A percentile compares a stretch with the other conserved stretches of the same genome.
phyloP scores from a whole-genome alignment of 495 filamentous ascomycete species.

The Talaromyces thailandensis region DNA sequence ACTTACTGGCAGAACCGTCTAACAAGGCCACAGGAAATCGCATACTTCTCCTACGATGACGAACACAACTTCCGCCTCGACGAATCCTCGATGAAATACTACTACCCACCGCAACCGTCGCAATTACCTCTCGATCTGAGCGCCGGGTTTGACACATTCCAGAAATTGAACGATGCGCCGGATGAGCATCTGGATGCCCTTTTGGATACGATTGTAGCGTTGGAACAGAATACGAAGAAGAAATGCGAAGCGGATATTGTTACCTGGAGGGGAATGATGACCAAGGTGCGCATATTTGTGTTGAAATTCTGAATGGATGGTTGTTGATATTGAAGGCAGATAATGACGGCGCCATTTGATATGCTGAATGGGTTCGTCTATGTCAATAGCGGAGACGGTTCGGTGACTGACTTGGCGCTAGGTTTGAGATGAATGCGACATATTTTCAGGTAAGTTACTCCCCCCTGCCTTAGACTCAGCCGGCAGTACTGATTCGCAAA shows the following conservation, averaged over 20 bases:
- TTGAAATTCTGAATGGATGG: background rate
- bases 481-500: constrained; percentile 9
- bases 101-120: constrained; percentile 71
- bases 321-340: constrained; percentile 36
- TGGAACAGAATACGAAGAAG: constrained; percentile 58
- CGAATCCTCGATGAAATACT: constrained; percentile 73
- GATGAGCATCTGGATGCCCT: constrained; percentile 88
- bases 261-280: constrained; percentile 98
- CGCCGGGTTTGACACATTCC: constrained; percentile 71
- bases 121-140: constrained; percentile 61
- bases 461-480: background rate
- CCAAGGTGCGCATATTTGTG: constrained; percentile 54
- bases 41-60: constrained; percentile 85
- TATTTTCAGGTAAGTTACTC: constrained; percentile 64
- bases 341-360: constrained; percentile 77
- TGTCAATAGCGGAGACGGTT: background rate
- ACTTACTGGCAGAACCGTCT: background rate
- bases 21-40: constrained; percentile 55
- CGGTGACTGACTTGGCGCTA: constrained; percentile 22
- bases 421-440: constrained; percentile 95
- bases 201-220: constrained; percentile 60
- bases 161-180: constrained; percentile 66
- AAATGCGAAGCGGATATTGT: constrained; percentile 70
- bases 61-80: constrained; percentile 67
- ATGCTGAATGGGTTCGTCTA: constrained; percentile 62